These are phyloP conservation scores for Amanita muscaria DNA, from an alignment of 768 basidiomycete genomes.

Conservation along the genomic window DNA sequence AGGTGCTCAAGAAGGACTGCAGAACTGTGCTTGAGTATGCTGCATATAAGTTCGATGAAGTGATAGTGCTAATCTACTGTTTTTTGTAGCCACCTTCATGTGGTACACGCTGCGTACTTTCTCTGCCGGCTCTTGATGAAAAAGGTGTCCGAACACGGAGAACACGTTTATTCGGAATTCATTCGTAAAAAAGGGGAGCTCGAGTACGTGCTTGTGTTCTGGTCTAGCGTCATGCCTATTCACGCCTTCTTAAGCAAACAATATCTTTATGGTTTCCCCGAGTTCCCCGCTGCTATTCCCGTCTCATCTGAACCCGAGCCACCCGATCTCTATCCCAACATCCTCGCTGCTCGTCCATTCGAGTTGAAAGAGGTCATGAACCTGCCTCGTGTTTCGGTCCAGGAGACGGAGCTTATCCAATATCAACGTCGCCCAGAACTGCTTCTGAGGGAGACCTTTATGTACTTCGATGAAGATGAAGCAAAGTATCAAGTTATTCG, in stretches of 20 bases:
- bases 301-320: background rate
- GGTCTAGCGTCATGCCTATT: background rate
- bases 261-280: background rate
- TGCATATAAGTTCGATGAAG: too few species aligned
- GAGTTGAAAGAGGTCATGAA: background rate
- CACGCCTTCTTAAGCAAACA: background rate
- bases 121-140: conserved; percentile 10
- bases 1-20: too few species aligned
- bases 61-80: too few species aligned
- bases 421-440: conserved; percentile 4
- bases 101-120: conserved; percentile 8
- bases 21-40: too few species aligned
- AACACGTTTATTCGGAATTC: conserved; percentile 9
- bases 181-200: conserved; percentile 8
- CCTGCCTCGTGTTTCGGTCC: conserved; percentile 4
- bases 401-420: conserved; percentile 6
- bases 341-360: conserved; percentile 7
- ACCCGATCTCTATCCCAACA: conserved; percentile 4
- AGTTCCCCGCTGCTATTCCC: background rate
- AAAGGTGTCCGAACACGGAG: conserved; percentile 10
- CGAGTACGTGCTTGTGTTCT: background rate
- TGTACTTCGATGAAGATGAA: conserved; percentile 7
- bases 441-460: conserved; percentile 8
- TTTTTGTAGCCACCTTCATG: conserved; percentile 10
- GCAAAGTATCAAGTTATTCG: conserved; percentile 1